These are phyloP conservation scores for Candida anglica DNA, from an alignment of 805 yeast genomes.

Conservation along the genomic window DNA sequence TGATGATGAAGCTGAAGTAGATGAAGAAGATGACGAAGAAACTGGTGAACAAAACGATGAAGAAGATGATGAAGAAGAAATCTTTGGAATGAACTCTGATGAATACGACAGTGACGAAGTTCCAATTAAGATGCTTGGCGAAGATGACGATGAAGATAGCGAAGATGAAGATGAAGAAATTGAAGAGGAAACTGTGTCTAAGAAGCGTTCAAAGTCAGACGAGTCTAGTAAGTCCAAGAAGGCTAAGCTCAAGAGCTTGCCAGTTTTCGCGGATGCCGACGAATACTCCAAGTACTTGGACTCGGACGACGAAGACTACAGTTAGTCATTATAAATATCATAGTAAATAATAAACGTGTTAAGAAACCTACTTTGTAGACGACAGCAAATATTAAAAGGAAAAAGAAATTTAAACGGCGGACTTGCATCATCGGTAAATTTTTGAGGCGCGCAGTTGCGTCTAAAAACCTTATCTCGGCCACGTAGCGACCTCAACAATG, in stretches of 20 bases:
- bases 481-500: no score
- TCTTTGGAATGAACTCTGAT: conserved; percentile 16
- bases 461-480: no score
- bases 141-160: no score
- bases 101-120: conserved; percentile 12
- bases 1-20: conserved; percentile 17
- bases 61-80: conserved; percentile 20
- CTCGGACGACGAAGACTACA: conserved; percentile 55
- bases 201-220: conserved; percentile 17
- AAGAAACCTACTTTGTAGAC: not conserved
- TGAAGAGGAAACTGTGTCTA: conserved; percentile 26
- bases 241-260: conserved; percentile 61
- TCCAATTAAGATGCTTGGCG: conserved; percentile 17
- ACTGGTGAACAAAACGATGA: conserved; percentile 12
- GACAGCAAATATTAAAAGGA: not conserved
- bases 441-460: no score
- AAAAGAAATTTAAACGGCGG: not conserved
- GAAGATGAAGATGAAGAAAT: conserved; percentile 29
- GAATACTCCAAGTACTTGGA: conserved; percentile 74
- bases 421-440: not conserved
- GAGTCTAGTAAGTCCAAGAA: conserved; percentile 41
- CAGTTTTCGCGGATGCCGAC: conserved; percentile 84
- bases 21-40: conserved; percentile 14
- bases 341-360: not conserved
- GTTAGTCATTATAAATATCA: conserved; percentile 4